Base-by-base conservation (phyloP, 2,329 filamentous ascomycete genomes). In the Penicillium verrucosum region DNA sequence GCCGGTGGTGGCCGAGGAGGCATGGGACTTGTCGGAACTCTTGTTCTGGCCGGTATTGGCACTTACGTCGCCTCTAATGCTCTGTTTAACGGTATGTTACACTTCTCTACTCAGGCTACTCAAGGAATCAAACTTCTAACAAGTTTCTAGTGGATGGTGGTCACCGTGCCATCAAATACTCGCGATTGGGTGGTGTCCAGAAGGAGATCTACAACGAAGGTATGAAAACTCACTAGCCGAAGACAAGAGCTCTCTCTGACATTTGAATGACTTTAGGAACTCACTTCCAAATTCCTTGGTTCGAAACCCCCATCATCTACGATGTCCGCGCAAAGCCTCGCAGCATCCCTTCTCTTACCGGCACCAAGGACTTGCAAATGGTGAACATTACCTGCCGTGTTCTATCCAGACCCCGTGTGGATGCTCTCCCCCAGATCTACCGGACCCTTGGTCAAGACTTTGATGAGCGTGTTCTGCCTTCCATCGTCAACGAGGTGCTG, bases 361-460 rank as follows among this genome's bases (percentile, higher is more conserved):
- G 94, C 68, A 99, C 94, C 72, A 99, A 99, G 83, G 94, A 99
- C 78, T 81, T 99, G 78, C 94, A 99, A 82, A 99, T 99, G 94
- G 94, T 97, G 73, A 99, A 99, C 85, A 97, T 99, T 75, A 99
- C 93, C 72, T 99, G 94, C 79, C 93, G 94, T 90, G 94, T 99
- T 57, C 89, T 99, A 51, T 97, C 93, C 57, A 84, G 92, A 68
- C 94, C 94, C 55, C 86, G 92, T 57, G 81, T 99, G 70, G 86
- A 90, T 64, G 89, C 92, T 32, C 85, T 99, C 41, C 94, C 94
- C 18, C 91, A 96, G 79, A 99, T 99, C 71, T 99, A 97, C 83
- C 85, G 94, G 65, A 99, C 94, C 1, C 84, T 99, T 36, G 94
- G 94, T 53, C 88, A 87, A 55, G 94, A 99, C 78, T 99, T 97